Conservation (phyloP, 2,329 filamentous ascomycete species). For the Aspergillus ruber region DNA sequence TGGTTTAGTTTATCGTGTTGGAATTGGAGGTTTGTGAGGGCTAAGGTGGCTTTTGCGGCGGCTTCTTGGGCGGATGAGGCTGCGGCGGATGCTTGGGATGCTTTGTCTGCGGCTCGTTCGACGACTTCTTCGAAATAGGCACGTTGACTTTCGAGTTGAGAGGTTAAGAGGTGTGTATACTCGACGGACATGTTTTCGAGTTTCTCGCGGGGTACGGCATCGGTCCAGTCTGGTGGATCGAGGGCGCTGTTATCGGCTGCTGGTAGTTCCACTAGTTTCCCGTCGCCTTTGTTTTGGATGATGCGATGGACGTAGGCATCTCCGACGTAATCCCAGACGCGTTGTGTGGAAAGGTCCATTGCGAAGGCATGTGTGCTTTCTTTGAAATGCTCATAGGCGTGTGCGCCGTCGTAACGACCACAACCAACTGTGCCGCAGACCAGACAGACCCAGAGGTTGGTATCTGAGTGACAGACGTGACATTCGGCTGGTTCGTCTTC, state of each 20-base stretch:
- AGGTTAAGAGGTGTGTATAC: constrained; percentile 88
- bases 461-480: constrained; percentile 68
- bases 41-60: constrained; percentile 56
- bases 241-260: constrained; percentile 44
- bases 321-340: constrained; percentile 96
- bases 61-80: constrained; percentile 49
- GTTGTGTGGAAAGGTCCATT: constrained; percentile 85
- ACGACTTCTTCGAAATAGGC: constrained; percentile 92
- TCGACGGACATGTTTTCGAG: constrained; percentile 78
- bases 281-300: constrained; percentile 87
- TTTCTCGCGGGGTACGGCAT: constrained; percentile 51
- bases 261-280: constrained; percentile 86
- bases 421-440: constrained; percentile 91
- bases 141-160: constrained; percentile 86
- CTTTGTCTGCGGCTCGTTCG: constrained; percentile 83
- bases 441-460: constrained; percentile 90
- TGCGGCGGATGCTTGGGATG: constrained; percentile 61
- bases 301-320: constrained; percentile 95
- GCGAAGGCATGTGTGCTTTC: constrained; percentile 83
- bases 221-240: constrained; percentile 37
- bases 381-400: constrained; percentile 91
- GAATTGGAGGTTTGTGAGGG: constrained; percentile 50
- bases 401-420: constrained; percentile 86
- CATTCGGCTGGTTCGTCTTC: constrained; percentile 58
- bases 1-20: constrained; percentile 48